Conservation (phyloP, 2,329 filamentous ascomycete genomes). For the Pseudogymnoascus pannorum region DNA sequence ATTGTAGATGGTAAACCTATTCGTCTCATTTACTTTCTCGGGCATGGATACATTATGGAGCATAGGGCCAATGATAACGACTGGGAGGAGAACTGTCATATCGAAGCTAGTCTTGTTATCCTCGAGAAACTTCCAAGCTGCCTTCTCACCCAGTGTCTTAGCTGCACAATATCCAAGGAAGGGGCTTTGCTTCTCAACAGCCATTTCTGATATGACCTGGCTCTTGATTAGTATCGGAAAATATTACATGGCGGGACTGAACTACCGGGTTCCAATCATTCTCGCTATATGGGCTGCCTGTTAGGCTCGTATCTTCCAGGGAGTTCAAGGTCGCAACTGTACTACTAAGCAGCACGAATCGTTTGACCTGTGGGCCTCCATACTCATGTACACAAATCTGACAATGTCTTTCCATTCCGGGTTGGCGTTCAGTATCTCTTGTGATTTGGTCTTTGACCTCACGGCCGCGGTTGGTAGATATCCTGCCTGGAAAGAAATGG, state of each 20-base stretch:
- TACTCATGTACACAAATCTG: slow-evolving; percentile 41
- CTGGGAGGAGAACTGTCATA: slow-evolving; percentile 52
- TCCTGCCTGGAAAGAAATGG: neutral
- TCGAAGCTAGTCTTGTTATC: slow-evolving; percentile 47
- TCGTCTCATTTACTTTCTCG: slow-evolving; percentile 61
- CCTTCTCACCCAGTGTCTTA: slow-evolving; percentile 59
- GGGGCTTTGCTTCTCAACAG: slow-evolving; percentile 34
- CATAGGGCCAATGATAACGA: slow-evolving; percentile 54
- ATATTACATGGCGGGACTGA: slow-evolving; percentile 20
- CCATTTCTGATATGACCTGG: slow-evolving; percentile 14
- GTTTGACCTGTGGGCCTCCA: slow-evolving; percentile 51
- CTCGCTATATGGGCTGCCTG: slow-evolving; percentile 36
- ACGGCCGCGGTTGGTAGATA: slow-evolving; percentile 28
- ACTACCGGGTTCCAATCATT: slow-evolving; percentile 48
- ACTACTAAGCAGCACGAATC: slow-evolving; percentile 52
- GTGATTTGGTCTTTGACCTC: slow-evolving; percentile 37
- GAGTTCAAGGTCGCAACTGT: slow-evolving; percentile 27
- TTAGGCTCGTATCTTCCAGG: slow-evolving; percentile 16
- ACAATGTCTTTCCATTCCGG: slow-evolving; percentile 21
- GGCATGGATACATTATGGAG: slow-evolving; percentile 54
- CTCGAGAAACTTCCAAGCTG: slow-evolving; percentile 55
- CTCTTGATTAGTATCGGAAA: neutral
- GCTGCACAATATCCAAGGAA: slow-evolving; percentile 41
- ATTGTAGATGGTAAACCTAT: slow-evolving; percentile 45
- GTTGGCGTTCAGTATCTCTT: slow-evolving; percentile 33